A percentile compares a stretch with the other conserved stretches of the same genome.
phyloP scores from a whole-genome alignment of 257 asterid species.

The Gentiana macrophylla region DNA sequence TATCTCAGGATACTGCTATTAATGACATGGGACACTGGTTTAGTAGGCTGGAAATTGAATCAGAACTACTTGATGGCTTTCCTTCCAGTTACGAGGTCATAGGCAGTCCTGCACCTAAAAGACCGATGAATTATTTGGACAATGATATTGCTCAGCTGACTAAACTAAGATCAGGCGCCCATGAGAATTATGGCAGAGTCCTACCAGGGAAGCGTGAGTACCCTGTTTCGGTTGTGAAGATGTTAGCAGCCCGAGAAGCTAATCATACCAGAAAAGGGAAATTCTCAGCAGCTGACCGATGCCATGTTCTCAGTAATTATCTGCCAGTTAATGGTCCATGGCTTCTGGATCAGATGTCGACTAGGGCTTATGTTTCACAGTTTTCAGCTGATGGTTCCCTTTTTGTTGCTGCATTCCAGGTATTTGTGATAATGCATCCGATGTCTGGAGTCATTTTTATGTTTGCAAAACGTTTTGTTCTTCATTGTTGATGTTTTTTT shows the following conservation, averaged over 20 bases:
- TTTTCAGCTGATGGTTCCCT: slow-evolving; percentile 81
- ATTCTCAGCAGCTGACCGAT: slow-evolving; percentile 59
- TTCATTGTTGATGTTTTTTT: background rate
- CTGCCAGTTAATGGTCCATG: slow-evolving; percentile 62
- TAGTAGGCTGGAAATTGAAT: slow-evolving; percentile 49
- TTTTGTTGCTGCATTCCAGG: slow-evolving; percentile 94
- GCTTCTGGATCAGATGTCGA: slow-evolving; percentile 71
- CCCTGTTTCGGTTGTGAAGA: slow-evolving; percentile 48
- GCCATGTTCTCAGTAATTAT: slow-evolving; percentile 63
- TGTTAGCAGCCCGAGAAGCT: slow-evolving; percentile 76
- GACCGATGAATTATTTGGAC: slow-evolving; percentile 20
- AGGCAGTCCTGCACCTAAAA: slow-evolving; percentile 12
- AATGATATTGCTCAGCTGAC: slow-evolving; percentile 70
- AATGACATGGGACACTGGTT: slow-evolving; percentile 57
- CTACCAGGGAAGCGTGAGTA: slow-evolving; percentile 35
- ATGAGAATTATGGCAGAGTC: slow-evolving; percentile 33
- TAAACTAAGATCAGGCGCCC: slow-evolving; percentile 55
- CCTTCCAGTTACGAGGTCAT: slow-evolving; percentile 23
- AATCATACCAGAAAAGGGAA: slow-evolving; percentile 57
- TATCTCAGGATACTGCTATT: slow-evolving; percentile 16
- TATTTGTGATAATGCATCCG: slow-evolving; percentile 7
- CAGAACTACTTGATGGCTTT: slow-evolving; percentile 40
- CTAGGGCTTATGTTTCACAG: slow-evolving; percentile 78
- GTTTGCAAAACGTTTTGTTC: background rate
- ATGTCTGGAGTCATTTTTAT: too few relatives aligned